Evolutionary conservation across 2,329 filamentous ascomycete genomes (phyloP), one percentile per base, ranked within the genome.

Genomic region (Pseudovirgaria hyperparasitica): DNA sequence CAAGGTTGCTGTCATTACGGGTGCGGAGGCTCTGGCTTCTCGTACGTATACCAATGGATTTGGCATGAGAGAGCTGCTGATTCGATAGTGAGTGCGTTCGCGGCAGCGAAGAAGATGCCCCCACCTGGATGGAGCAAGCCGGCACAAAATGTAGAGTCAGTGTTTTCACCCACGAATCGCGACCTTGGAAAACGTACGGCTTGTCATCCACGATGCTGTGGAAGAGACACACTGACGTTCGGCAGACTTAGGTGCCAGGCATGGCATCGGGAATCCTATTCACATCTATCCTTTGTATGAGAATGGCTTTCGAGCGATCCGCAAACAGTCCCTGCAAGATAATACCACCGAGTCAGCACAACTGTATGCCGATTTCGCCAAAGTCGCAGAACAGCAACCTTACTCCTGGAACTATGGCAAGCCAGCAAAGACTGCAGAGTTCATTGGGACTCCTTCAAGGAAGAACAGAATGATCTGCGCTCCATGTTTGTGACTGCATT

Each of bases 201-300:
- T 22, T 37, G 16, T 19, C 26, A 18, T 19, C 20, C 29, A 25
- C 27, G 13, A 21, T 21, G 24, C 9, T 21, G 16, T 9, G 13
- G 9, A 24, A 10, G 22, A 10, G 27, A 26, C 26, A 25, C 21
- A 28, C 26, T 27, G 10, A 15, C 22, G 26, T 26, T 27, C 32
- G 31, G 20, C 32, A 74, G 69, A 67, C 38, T 41, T 70, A 9
- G 72, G 70, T 2, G 60, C 63, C 2, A 52, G 55, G 3, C 73
- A 79, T 38, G 56, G 55, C 2, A 65, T 79, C 8, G 72, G 73
- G 0, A 58, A 68, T 1, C 73, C 75, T 0, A 73, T 78, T 8
- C 74, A 80, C 17, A 57, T 79, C 0, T 80, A 80, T 38, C 72
- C 75, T 1, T 42, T 80, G 0, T 79, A 76, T 38, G 75, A 79